Conservation (phyloP, 495 filamentous ascomycete species). For the Apiosordaria backusii region DNA sequence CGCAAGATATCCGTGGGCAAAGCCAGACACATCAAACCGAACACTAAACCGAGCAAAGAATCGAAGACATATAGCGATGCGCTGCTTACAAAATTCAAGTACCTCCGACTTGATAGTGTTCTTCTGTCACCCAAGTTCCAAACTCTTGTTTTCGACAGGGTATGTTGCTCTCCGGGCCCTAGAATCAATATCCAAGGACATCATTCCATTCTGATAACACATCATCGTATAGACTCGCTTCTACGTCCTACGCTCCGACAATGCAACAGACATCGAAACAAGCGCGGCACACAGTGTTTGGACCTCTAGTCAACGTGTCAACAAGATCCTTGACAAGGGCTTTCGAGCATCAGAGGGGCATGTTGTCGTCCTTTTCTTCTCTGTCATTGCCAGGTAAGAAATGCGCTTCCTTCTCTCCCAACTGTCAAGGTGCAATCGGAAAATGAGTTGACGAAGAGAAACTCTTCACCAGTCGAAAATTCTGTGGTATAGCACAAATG, state of each 20-base stretch:
- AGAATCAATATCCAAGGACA: too few species aligned
- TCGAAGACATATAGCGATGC: neutral
- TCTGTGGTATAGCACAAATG: conserved; percentile 5
- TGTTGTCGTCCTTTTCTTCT: conserved; percentile 3
- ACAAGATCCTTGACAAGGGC: conserved; percentile 7
- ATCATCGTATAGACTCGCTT: neutral
- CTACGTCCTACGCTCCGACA: conserved; percentile 3
- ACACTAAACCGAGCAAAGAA: neutral
- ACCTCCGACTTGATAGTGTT: neutral
- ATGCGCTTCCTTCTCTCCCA: neutral
- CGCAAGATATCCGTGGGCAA: neutral
- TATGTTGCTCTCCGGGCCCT: neutral
- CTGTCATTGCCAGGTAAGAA: neutral
- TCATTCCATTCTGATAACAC: too few species aligned
- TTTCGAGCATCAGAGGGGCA: neutral
- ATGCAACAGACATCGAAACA: neutral
- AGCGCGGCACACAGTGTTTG: conserved; percentile 4
- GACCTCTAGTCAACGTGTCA: conserved; percentile 5
- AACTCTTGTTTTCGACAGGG: neutral
- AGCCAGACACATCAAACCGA: neutral
- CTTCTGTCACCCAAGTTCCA: neutral
- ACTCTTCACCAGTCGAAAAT: neutral
- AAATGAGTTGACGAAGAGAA: neutral
- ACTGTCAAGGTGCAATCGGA: neutral
- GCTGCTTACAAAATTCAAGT: neutral